These are phyloP conservation scores for Craterostigma plantagineum DNA, from an alignment of 257 asterid genomes.

Conservation along the genomic window DNA sequence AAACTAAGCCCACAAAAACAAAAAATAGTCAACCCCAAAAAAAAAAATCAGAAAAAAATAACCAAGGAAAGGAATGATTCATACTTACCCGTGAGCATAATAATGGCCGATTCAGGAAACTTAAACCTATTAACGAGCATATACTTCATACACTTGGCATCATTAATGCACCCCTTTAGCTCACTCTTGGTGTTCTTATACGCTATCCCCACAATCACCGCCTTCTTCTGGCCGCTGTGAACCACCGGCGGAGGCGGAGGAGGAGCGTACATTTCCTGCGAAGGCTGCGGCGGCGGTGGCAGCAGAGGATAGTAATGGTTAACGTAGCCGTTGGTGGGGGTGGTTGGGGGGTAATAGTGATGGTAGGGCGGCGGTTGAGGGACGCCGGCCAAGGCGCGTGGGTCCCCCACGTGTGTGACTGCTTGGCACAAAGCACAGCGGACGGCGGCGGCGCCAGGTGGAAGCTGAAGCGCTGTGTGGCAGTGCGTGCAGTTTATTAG, in stretches of 20 bases:
- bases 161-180: conserved; percentile 87
- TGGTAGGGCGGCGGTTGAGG: conserved; percentile 18
- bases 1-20: neutral
- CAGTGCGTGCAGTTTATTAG: conserved; percentile 62
- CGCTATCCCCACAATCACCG: conserved; percentile 85
- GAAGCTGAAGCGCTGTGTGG: conserved; percentile 59
- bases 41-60: neutral
- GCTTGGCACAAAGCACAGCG: conserved; percentile 86
- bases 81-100: conserved; percentile 82
- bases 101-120: conserved; percentile 77
- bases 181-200: conserved; percentile 63
- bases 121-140: conserved; percentile 54
- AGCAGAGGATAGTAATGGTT: conserved; percentile 1
- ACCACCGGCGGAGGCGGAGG: conserved; percentile 47
- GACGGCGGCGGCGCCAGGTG: conserved; percentile 72
- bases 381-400: conserved; percentile 19
- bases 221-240: conserved; percentile 63
- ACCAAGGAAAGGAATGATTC: too few relatives aligned
- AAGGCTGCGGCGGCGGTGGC: conserved; percentile 15
- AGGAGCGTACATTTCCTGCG: conserved; percentile 53
- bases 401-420: conserved; percentile 50
- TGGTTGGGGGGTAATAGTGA: neutral
- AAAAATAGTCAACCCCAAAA: neutral
- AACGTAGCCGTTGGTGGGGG: conserved; percentile 4
- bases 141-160: conserved; percentile 87